These are phyloP conservation scores for Russula olivacea DNA, from an alignment of 768 basidiomycete species.

Conservation along the genomic window DNA sequence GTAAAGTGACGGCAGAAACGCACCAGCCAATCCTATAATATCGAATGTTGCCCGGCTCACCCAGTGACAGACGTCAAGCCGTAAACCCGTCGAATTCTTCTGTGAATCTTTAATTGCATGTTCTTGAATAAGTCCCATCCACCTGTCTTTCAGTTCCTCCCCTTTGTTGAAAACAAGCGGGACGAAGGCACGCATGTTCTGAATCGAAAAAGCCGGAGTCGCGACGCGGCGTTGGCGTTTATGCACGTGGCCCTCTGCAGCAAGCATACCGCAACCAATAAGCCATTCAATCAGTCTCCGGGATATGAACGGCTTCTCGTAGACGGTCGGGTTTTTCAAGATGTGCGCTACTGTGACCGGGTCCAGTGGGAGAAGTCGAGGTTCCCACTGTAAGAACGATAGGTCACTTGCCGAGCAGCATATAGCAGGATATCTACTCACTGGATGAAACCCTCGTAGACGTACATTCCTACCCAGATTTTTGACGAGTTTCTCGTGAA, in stretches of 20 bases:
- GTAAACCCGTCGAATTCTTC: conserved; percentile 28
- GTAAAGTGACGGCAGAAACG: conserved; percentile 17
- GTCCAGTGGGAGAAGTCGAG: conserved; percentile 76
- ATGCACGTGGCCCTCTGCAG: conserved; percentile 72
- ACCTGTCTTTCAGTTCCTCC: conserved; percentile 51
- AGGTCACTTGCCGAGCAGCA: not conserved
- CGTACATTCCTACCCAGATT: conserved; percentile 66
- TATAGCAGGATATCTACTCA: conserved; percentile 35
- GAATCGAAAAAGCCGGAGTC: conserved; percentile 74
- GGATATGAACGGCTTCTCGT: conserved; percentile 82
- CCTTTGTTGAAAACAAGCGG: conserved; percentile 71
- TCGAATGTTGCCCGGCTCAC: conserved; percentile 82
- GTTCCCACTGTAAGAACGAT: conserved; percentile 52
- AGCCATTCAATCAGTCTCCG: conserved; percentile 66
- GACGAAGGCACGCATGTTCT: conserved; percentile 64
- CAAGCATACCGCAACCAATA: conserved; percentile 79
- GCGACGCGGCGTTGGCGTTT: conserved; percentile 74
- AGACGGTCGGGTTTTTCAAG: conserved; percentile 61
- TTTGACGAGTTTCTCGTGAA: conserved; percentile 39
- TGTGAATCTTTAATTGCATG: conserved; percentile 26
- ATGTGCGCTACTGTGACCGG: conserved; percentile 69
- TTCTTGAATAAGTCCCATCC: conserved; percentile 46
- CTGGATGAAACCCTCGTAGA: conserved; percentile 61
- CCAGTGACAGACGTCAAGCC: conserved; percentile 75
- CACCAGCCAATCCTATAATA: conserved; percentile 85